Base-by-base conservation (phyloP, 495 filamentous ascomycete species). In the Pseudomonodictys pantanalensis region DNA sequence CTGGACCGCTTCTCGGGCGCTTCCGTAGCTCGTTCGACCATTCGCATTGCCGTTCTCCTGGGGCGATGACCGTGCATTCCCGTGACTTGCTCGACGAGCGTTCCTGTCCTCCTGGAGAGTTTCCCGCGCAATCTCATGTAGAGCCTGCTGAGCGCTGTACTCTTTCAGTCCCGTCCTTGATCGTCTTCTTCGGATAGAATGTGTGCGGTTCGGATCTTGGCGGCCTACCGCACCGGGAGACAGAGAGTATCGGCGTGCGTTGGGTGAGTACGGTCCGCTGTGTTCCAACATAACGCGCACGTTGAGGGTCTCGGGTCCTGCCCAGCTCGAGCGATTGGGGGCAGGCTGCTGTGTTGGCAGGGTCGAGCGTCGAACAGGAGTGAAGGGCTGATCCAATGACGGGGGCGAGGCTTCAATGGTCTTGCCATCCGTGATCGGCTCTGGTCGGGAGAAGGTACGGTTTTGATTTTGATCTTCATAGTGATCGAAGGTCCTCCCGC, bases 211-310 rank as follows among this genome's bases (percentile, higher is more conserved):
- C 1, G 23, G 43, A 11, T 52, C 56, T 24, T 49, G 51, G 28
- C 45, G 28, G 29, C 26, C 32, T n/a, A n/a, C n/a, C n/a, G n/a
- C n/a, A 3, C 17, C 4, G 24, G 58, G 64, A 0, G 64, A 62
- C 11, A 52, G 58, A 22, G 64, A 62, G 30, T 66, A 62, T 25
- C 47, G 63, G 18, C 41, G 58, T 8, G 58, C 30, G 0, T 52
- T 54, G 6, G 46, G n/a, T 22, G 58, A 58, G 8, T 23, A 41
- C 1, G 54, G 44, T 25, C 35, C 22, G 25, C 28, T 41, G 22
- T 61, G 52, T 35, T 66, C 64, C 10, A 66, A 43, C 8, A 59
- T 46, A 29, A 66, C 64, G 25, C 58, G 64, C 18, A 66, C 64
- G 43, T 66, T 62, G 41, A 66, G 25, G 11, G 64, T 66, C 12